These are phyloP conservation scores for Melampsora larici-populina DNA, from an alignment of 1,284 basidiomycete genomes.

Conservation along the genomic window DNA sequence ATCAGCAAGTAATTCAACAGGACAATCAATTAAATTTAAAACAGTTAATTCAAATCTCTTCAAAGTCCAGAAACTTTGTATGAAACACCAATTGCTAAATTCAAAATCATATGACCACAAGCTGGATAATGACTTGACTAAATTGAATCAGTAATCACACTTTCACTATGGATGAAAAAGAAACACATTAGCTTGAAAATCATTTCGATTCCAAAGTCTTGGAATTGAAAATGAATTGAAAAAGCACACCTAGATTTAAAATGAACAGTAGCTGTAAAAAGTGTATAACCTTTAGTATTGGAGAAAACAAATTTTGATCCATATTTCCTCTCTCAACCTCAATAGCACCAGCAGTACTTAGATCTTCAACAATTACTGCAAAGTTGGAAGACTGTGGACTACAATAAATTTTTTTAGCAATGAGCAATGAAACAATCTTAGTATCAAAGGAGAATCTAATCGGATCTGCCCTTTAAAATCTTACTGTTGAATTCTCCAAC, in stretches of 20 bases:
- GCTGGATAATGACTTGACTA: conserved; percentile 22
- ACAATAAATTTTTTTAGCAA: neutral
- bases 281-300: conserved; percentile 24
- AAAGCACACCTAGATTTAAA: conserved; percentile 20
- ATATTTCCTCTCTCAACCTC: conserved; percentile 7
- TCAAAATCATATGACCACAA: conserved; percentile 24
- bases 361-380: conserved; percentile 14
- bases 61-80: neutral
- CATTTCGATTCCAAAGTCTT: neutral
- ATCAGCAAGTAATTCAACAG: conserved; percentile 18
- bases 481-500: conserved; percentile 5
- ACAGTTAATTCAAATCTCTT: conserved; percentile 15
- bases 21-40: conserved; percentile 16
- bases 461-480: conserved; percentile 17
- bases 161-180: neutral
- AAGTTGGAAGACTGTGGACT: neutral
- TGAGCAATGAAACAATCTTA: conserved; percentile 8
- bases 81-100: conserved; percentile 13
- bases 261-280: conserved; percentile 7
- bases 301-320: neutral
- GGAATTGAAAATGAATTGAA: neutral
- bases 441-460: conserved; percentile 15
- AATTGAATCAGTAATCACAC: conserved; percentile 3
- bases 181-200: neutral
- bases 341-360: conserved; percentile 8